These are phyloP conservation scores for Leccinum subtestaceum DNA, from an alignment of 768 basidiomycete genomes.

Conservation along the genomic window DNA sequence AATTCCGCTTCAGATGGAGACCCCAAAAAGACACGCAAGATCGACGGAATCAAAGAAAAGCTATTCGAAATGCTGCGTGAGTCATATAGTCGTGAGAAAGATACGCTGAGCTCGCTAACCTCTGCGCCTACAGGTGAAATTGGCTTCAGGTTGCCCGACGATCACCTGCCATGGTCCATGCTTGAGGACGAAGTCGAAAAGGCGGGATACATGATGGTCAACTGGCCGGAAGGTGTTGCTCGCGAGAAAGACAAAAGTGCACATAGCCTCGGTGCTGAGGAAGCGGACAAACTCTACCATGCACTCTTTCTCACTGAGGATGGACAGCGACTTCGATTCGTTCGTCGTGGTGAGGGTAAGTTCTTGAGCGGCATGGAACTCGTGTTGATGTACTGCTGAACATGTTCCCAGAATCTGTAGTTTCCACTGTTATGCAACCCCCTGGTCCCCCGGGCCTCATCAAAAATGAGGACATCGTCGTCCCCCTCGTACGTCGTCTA, in stretches of 20 bases:
- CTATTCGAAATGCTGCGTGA: conserved; percentile 6
- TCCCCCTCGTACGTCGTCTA: neutral
- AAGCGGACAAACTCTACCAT: neutral
- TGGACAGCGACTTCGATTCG: neutral
- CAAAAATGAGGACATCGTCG: neutral
- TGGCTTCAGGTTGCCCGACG: neutral
- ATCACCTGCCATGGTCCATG: neutral
- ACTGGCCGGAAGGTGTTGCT: neutral
- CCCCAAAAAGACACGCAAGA: neutral
- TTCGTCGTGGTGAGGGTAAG: neutral
- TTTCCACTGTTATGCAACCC: neutral
- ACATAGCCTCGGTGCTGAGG: neutral
- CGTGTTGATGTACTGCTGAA: neutral
- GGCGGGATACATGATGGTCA: neutral
- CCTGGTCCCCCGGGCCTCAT: neutral
- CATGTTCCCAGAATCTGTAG: neutral
- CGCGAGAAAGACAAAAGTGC: neutral
- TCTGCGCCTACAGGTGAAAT: neutral
- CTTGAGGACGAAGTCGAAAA: neutral
- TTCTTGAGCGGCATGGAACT: neutral
- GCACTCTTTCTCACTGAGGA: neutral
- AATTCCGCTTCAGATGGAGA: neutral
- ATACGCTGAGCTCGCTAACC: neutral
- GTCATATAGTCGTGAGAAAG: neutral
- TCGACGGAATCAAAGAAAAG: neutral